Base-by-base conservation (phyloP, 306 rosid genomes). In the Cucurbita ficifolia region DNA sequence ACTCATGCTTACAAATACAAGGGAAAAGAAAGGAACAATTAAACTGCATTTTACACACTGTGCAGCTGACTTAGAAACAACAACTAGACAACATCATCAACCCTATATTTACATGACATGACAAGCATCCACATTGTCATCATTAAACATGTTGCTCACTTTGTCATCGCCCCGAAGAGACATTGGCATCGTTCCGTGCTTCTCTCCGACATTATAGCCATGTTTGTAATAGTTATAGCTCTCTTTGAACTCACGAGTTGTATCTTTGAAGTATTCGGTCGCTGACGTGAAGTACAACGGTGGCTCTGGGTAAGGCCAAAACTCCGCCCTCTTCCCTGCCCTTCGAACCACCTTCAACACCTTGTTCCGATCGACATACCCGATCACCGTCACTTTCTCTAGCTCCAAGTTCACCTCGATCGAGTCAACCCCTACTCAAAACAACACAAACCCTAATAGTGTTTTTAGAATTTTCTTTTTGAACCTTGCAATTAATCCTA, bases 101-200 rank as follows among this genome's bases (percentile, higher is more conserved):
- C 64, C 64, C 64, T 58, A 36, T 63, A 63, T 63, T 63, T 68
- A 93, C 98, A 93, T 93, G 74, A 93, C 57, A 33, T 86, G 79
- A 76, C 98, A 93, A 16, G 96, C 96, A 70, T 93, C 62, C 53
- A 93, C 98, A 74, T 93, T 93, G 57, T 93, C 98, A 69, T 93
- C 98, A 56, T 93, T 93, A 82, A 90, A 93, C 89, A 93, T 83
- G 90, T 90, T 93, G 77, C 98, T 93, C 76, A 93, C 90, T 58
- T 89, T 83, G 81, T 93, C 97, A 18, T 93, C 97, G 5, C 98
- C 97, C 1, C 97, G 86, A 1, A 85, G 96, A 76, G 96, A 74
- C 0, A 86, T 77, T 0, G 82, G 98, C 21, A 90, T 76, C 52
- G 51, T 87, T 0, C 98, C 98, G 10, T 93, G 98, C 69, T 76